Conservation (phyloP, 2,329 filamentous ascomycete genomes). For the Claviceps africana region DNA sequence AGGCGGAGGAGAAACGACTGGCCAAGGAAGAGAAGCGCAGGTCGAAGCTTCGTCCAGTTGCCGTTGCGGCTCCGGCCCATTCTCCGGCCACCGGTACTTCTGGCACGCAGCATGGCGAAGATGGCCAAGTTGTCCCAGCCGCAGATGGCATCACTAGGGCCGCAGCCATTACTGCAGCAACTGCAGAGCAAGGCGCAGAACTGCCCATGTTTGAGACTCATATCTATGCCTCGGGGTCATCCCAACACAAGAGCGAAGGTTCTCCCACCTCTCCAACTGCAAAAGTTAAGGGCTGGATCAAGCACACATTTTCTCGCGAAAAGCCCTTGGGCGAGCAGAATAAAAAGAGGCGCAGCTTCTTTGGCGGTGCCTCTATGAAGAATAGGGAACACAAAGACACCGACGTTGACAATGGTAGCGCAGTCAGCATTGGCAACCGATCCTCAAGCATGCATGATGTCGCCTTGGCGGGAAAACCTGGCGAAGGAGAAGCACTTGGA, state of each 20-base stretch:
- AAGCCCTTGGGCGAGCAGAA: conserved; percentile 25
- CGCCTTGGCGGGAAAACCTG: conserved; percentile 27
- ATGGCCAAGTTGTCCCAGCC: conserved; percentile 5
- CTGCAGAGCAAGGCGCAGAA: background rate
- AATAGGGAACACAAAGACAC: conserved; percentile 26
- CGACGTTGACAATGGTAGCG: conserved; percentile 30
- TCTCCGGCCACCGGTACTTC: conserved; percentile 5
- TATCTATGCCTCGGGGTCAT: conserved; percentile 4
- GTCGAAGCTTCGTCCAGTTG: conserved; percentile 13
- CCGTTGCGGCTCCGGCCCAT: background rate
- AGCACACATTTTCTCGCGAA: conserved; percentile 34
- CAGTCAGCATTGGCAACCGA: conserved; percentile 27
- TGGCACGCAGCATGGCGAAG: conserved; percentile 2
- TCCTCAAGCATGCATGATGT: conserved; percentile 32
- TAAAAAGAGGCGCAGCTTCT: conserved; percentile 27
- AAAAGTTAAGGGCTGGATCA: conserved; percentile 41
- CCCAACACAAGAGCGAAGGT: conserved; percentile 7
- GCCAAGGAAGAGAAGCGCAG: conserved; percentile 33
- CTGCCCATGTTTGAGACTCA: background rate
- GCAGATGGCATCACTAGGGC: conserved; percentile 6
- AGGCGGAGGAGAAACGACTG: conserved; percentile 36
- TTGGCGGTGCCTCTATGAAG: conserved; percentile 36
- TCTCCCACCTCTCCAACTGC: conserved; percentile 19
- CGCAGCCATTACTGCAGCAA: background rate
- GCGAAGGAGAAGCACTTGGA: conserved; percentile 6